Percentiles rank a stretch among this genome's conserved stretches.
phyloP scores from a whole-genome alignment of 768 basidiomycete species.

The Amanita rubescens region DNA sequence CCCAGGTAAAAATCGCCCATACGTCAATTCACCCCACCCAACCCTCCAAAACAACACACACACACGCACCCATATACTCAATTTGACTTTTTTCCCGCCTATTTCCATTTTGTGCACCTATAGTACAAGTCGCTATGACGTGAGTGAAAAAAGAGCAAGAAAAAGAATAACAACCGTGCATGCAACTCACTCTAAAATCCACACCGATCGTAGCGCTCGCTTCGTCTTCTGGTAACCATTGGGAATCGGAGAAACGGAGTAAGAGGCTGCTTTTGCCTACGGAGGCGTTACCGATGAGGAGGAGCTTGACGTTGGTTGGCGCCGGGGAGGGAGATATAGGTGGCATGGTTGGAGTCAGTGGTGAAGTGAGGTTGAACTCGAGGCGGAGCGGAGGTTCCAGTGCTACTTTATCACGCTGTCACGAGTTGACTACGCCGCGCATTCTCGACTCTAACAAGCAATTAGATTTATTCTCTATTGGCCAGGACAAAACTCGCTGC shows the following conservation, averaged over 20 bases:
- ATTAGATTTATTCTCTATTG: too few species aligned
- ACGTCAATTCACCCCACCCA: not conserved
- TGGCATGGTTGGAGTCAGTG: too few species aligned
- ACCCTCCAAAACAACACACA: too few species aligned
- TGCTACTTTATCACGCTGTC: too few species aligned
- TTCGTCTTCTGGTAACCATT: constrained; percentile 90
- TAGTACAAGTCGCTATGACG: not conserved
- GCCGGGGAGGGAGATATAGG: constrained; percentile 20
- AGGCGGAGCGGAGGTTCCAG: too few species aligned
- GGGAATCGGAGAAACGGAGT: constrained; percentile 93
- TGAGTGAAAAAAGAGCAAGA: constrained; percentile 1
- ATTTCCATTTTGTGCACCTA: constrained; percentile 88
- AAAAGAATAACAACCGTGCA: not conserved
- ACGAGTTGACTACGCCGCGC: too few species aligned
- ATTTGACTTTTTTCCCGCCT: constrained; percentile 77
- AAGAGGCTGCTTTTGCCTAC: constrained; percentile 92
- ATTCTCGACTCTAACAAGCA: too few species aligned
- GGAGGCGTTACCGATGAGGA: constrained; percentile 81
- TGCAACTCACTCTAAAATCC: constrained; percentile 64
- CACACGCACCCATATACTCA: constrained; percentile 95
- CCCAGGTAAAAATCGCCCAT: not conserved
- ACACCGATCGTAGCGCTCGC: constrained; percentile 81
- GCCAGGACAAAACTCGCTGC: too few species aligned
- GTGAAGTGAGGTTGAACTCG: too few species aligned
- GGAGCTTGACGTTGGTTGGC: constrained; percentile 72